Evolutionary conservation across 257 asterid species (phyloP).

Genomic region (Nicotiana tabacum): DNA sequence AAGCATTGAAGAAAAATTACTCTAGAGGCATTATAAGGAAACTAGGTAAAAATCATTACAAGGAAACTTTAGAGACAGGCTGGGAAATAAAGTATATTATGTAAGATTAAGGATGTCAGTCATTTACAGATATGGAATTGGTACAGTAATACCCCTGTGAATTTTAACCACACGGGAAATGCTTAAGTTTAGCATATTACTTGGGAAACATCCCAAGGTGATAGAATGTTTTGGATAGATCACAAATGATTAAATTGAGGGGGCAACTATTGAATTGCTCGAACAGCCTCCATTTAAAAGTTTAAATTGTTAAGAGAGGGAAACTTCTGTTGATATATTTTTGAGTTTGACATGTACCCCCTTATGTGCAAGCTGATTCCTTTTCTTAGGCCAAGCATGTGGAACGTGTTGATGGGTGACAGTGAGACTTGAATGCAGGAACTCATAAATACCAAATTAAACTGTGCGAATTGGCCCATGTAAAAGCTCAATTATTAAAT

Average conservation of each 20-base stretch:
- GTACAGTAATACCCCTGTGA: neutral
- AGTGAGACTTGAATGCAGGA: neutral
- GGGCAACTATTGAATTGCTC: neutral
- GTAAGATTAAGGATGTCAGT: neutral
- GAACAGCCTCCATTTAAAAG: neutral
- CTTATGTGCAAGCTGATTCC: neutral
- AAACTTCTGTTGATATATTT: neutral
- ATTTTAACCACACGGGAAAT: neutral
- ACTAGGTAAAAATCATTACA: neutral
- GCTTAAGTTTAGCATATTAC: neutral
- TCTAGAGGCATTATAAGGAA: neutral
- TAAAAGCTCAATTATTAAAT: neutral
- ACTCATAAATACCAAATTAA: neutral
- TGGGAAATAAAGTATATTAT: neutral
- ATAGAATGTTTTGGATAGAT: neutral
- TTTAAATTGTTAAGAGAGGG: neutral
- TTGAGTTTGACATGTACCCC: neutral
- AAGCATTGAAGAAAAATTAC: neutral
- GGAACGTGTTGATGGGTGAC: slow-evolving; percentile 2
- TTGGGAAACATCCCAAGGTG: neutral
- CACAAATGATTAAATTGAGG: neutral
- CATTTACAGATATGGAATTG: neutral
- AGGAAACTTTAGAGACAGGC: neutral
- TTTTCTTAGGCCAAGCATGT: neutral
- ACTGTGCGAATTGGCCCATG: neutral